phyloP scores from a whole-genome alignment of 2,329 filamentous ascomycete species.

The Phaeosphaeria sp. region DNA sequence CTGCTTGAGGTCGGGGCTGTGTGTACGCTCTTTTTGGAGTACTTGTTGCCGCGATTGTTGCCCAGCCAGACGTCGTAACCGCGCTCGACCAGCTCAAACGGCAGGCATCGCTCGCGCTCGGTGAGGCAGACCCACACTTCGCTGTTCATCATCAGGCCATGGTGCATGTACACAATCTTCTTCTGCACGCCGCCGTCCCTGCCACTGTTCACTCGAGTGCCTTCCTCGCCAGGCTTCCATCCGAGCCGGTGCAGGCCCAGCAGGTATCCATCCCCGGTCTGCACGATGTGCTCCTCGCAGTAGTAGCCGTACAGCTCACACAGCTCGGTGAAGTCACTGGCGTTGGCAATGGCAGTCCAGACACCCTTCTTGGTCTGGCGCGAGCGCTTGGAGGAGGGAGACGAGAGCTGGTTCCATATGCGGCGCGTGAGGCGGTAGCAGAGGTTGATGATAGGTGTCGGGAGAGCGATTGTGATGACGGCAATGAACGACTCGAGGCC shows the following conservation, averaged over 20 bases:
- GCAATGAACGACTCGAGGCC: conserved; percentile 82
- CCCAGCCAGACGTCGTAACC: conserved; percentile 98
- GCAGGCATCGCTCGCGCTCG: conserved; percentile 82
- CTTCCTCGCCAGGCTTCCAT: conserved; percentile 82
- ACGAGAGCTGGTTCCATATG: conserved; percentile 80
- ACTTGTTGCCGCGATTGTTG: conserved; percentile 98
- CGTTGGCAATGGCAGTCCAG: conserved; percentile 80
- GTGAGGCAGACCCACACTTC: conserved; percentile 97
- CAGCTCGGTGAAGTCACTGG: conserved; percentile 92
- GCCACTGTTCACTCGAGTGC: conserved; percentile 76
- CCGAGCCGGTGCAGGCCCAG: conserved; percentile 88
- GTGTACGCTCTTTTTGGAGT: conserved; percentile 91
- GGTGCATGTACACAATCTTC: conserved; percentile 90
- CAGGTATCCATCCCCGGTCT: conserved; percentile 92
- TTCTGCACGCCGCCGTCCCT: conserved; percentile 67
- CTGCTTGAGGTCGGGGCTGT: conserved; percentile 73
- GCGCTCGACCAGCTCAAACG: conserved; percentile 85
- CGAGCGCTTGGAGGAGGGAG: conserved; percentile 71
- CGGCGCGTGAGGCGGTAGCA: conserved; percentile 83
- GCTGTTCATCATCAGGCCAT: conserved; percentile 97
- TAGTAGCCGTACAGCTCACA: conserved; percentile 90
- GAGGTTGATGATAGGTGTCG: conserved; percentile 78
- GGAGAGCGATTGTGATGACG: conserved; percentile 85
- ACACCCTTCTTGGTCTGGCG: conserved; percentile 74
- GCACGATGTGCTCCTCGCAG: conserved; percentile 94